Base-by-base conservation (phyloP, 495 filamentous ascomycete genomes). In the Penicillium simplicissimum region DNA sequence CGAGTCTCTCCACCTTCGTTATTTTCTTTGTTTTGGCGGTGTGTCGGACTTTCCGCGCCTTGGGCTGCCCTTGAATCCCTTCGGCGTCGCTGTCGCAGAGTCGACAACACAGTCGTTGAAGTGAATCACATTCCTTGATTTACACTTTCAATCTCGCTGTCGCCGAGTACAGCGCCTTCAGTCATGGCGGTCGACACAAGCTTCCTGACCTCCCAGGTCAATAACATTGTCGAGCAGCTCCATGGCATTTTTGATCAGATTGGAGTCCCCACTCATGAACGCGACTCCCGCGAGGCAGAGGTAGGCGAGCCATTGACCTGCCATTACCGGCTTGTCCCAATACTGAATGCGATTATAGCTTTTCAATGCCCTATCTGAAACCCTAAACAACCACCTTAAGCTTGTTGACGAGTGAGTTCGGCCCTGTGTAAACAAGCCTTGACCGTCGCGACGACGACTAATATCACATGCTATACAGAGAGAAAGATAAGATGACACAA, bases 221-320 rank as follows among this genome's bases (percentile, higher is more conserved):
- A 91, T 66, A 93, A 86, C 65, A 97, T 96, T 69, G 90, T 96
- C 66, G 83, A 84, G 70, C 90, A 96, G 76, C 82, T 99, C 48
- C 93, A 97, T 77, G 89, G 89, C 45, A 83, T 97, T 52, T 99
- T 96, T 68, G 95, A 98, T 74, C 94, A 98, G 64, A 97, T 99
- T 66, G 95, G 95, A 37, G 87, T 99, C 45, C 82, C 92, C 17
- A 85, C 76, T 68, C 91, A 96, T 86, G 95, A 97, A 76, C 87
- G 96, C 62, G 92, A 97, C 60, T 81, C 84, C 5, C 83, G 96
- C 59, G 93, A 98, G 72, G 81, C 90, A 67, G 89, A 96, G 85
- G 92, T 96, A 78, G 65, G 81, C 74, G 61, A 15, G n/a, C 23
- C 3, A 23, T n/a, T 34, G 14, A 13, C 34, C 15, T 28, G 33